Conservation (phyloP, 495 filamentous ascomycete species). For the Tuber umbilicatum region DNA sequence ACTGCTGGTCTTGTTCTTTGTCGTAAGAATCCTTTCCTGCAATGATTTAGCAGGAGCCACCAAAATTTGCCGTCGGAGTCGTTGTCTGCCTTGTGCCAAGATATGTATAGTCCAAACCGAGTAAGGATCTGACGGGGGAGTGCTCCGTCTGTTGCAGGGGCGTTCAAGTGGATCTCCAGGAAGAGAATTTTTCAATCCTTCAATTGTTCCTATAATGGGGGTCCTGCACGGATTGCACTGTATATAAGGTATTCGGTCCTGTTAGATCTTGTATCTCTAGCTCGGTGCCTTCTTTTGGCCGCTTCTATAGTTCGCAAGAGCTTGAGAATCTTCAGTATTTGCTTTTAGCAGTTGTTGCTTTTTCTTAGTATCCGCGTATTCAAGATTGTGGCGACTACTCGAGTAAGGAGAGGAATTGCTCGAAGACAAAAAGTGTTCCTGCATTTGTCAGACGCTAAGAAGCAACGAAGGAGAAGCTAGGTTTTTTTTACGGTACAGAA, state of each 20-base stretch:
- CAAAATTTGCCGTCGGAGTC: background rate
- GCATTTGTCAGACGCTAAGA: background rate
- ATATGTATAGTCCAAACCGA: background rate
- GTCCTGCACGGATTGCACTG: background rate
- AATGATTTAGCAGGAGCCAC: background rate
- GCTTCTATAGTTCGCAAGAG: background rate
- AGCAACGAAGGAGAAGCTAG: background rate
- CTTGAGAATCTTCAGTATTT: background rate
- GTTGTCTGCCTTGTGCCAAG: constrained; percentile 2
- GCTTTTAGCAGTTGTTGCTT: background rate
- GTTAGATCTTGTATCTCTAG: background rate
- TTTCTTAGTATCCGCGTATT: background rate
- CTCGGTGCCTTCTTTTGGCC: background rate
- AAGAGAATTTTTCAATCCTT: no score
- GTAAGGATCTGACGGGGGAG: background rate
- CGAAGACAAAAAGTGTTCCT: background rate
- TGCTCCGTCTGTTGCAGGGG: background rate
- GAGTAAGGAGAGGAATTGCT: background rate
- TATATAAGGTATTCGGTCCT: background rate
- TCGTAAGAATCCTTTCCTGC: background rate
- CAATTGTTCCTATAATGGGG: background rate
- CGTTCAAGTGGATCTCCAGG: no score
- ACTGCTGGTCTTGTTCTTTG: background rate
- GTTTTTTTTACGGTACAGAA: background rate
- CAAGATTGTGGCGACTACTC: background rate